Conservation (phyloP, 2,329 filamentous ascomycete species). For the Dactylonectria estremocensis region DNA sequence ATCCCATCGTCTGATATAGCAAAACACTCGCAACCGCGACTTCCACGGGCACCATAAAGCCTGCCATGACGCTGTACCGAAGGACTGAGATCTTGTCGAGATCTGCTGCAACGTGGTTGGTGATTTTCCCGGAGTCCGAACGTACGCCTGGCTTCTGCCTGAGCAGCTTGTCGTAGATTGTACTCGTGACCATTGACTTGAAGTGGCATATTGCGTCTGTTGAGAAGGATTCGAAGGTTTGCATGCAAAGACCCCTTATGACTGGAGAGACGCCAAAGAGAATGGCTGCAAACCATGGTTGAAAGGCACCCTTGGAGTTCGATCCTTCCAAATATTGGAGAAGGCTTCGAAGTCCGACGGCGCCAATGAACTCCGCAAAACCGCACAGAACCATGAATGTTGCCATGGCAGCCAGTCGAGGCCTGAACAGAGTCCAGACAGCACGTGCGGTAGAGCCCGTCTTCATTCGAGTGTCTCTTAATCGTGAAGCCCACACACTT, state of each 20-base stretch:
- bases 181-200: conserved; percentile 12
- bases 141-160: background rate
- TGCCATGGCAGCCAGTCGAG: conserved; percentile 15
- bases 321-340: conserved; percentile 1
- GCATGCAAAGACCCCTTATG: conserved; percentile 21
- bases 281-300: conserved; percentile 17
- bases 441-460: conserved; percentile 6
- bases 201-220: conserved; percentile 22
- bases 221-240: conserved; percentile 25
- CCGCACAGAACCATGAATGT: conserved; percentile 16
- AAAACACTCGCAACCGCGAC: conserved; percentile 16
- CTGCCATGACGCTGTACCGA: conserved; percentile 25
- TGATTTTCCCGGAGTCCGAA: conserved; percentile 6
- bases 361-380: conserved; percentile 16
- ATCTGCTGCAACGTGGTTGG: conserved; percentile 17
- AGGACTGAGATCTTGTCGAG: conserved; percentile 17
- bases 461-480: background rate
- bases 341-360: conserved; percentile 19
- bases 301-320: background rate
- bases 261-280: conserved; percentile 20
- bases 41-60: conserved; percentile 23
- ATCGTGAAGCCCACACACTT: background rate
- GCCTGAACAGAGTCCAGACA: background rate
- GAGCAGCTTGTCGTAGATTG: background rate
- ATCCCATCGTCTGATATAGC: conserved; percentile 22